Evolutionary conservation across 768 basidiomycete genomes (phyloP), one percentile per base, ranked within the genome.

Genomic region (Podaxis sp.): DNA sequence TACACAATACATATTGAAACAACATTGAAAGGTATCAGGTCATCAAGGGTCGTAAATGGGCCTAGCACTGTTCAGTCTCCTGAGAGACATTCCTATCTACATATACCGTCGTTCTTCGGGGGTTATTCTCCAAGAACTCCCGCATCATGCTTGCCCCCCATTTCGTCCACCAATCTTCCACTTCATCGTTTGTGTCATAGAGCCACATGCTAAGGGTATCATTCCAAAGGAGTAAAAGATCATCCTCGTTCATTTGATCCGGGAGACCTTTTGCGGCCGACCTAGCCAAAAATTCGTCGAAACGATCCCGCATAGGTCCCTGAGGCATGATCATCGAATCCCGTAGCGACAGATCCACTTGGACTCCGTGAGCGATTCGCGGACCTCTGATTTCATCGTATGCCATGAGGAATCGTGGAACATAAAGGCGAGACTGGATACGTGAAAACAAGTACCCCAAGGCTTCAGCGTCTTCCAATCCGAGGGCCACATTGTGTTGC

Each of bases 131-230:
- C 32, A 21, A 21, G 28, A 25, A 57, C 13, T 57, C 56, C 21
- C 56, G 28, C 23, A 50, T n/a, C 14, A 50, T 57, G 35, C 56
- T 35, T 23, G 32, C 23, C 1, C 76, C 77, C 73, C 76, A 79
- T 63, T 79, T 82, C 10, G 80, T 75, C 84, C 84, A 88, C 84
- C 84, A 87, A 65, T 86, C 83, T 38, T 84, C 84, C 23, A 82
- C 86, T 52, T 77, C 74, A 50, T 87, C 85, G 40, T 73, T 76
- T 7, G 84, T 77, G 63, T 84, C 79, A 64, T 85, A 81, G 13
- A 73, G 70, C 57, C 79, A 83, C 61, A 86, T 64, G 23, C 74
- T 76, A 57, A 82, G 72, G 61, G 84, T 77, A 42, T 77, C 75
- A 48, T 83, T 83, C 80, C 85, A 86, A 60, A 83, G 75, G 32